A percentile compares a stretch with the other conserved stretches of the same genome.
Conservation (phyloP, 768 basidiomycete species). For the Jaapia argillacea region DNA sequence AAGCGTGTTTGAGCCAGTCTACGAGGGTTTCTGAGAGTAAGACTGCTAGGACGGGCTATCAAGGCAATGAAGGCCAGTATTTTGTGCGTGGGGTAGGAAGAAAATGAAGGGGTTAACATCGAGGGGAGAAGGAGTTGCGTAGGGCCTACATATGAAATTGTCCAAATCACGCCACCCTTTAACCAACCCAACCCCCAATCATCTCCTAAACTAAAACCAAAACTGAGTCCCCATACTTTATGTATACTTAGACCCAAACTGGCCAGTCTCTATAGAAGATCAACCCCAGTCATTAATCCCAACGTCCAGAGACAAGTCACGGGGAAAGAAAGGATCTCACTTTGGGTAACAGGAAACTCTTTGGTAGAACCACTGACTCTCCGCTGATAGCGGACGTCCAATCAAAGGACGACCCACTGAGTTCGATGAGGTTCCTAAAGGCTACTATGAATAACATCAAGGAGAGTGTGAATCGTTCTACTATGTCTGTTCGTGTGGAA, state of each 20-base stretch:
- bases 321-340: background rate
- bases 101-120: no score
- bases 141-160: conserved; percentile 75
- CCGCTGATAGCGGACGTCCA: conserved; percentile 20
- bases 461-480: conserved; percentile 88
- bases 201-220: no score
- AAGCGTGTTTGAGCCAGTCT: conserved; percentile 98
- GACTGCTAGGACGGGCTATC: conserved; percentile 85
- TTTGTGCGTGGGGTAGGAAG: background rate
- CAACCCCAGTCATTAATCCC: no score
- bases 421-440: conserved; percentile 89
- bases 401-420: conserved; percentile 84
- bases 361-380: conserved; percentile 64
- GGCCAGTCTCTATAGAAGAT: no score
- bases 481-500: conserved; percentile 58
- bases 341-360: conserved; percentile 49
- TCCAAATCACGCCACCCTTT: conserved; percentile 69
- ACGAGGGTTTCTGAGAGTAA: conserved; percentile 88
- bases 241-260: no score
- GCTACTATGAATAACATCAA: conserved; percentile 90
- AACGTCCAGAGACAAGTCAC: background rate
- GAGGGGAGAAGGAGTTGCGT: background rate
- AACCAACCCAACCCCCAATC: conserved; percentile 38
- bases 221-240: no score
- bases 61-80: conserved; percentile 1